A percentile compares a stretch with the other conserved stretches of the same genome.
phyloP scores from a whole-genome alignment of 106 monocot genomes.

The Acorus calamus region DNA sequence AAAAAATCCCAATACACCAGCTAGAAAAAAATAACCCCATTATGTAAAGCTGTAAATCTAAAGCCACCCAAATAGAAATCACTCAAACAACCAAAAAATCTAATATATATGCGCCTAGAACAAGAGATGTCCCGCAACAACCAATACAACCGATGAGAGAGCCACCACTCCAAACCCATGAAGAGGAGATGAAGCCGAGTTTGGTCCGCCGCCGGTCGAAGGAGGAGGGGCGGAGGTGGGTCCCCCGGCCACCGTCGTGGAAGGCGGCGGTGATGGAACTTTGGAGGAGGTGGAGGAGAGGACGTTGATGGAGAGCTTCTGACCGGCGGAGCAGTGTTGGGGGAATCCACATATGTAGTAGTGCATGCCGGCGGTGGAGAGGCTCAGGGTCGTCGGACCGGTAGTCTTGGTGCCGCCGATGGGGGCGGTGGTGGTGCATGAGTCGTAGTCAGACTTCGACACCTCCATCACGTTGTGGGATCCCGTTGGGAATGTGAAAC shows the following conservation, averaged over 20 bases:
- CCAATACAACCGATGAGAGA: neutral
- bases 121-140: no score
- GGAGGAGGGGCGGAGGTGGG: neutral
- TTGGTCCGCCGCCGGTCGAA: neutral
- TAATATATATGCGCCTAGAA: no score
- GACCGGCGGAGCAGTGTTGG: slow-evolving; percentile 22
- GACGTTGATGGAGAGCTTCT: slow-evolving; percentile 31
- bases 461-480: slow-evolving; percentile 23
- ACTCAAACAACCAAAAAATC: no score
- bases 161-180: neutral
- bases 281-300: neutral
- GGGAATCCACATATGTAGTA: slow-evolving; percentile 28
- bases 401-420: slow-evolving; percentile 9
- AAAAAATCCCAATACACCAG: no score
- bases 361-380: slow-evolving; percentile 9
- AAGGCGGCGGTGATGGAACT: no score
- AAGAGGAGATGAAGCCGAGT: neutral
- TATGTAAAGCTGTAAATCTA: no score
- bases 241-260: neutral
- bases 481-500: slow-evolving; percentile 21
- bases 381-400: slow-evolving; percentile 22
- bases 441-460: slow-evolving; percentile 14
- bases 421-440: slow-evolving; percentile 13
- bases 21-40: no score
- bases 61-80: no score